phyloP scores from a whole-genome alignment of 2,329 filamentous ascomycete species.

The Fusarium compactum region DNA sequence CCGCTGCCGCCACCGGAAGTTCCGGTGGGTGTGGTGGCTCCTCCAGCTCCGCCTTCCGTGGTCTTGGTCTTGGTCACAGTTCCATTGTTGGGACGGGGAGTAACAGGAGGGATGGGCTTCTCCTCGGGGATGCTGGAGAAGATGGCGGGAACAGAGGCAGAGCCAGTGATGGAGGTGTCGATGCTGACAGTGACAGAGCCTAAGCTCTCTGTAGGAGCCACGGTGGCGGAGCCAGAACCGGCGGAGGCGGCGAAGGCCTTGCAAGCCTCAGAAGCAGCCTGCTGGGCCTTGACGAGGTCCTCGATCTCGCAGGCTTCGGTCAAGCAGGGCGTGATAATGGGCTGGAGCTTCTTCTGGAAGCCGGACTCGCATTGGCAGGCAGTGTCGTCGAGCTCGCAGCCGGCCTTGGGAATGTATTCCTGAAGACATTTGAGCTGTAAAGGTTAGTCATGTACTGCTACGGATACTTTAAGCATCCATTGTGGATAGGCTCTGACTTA shows the following conservation, averaged over 20 bases:
- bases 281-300: conserved; percentile 51
- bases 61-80: conserved; percentile 15
- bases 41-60: not conserved
- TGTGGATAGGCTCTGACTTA: conserved; percentile 48
- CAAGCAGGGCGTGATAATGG: conserved; percentile 50
- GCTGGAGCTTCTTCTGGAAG: conserved; percentile 50
- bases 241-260: conserved; percentile 38
- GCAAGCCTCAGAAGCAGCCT: conserved; percentile 50
- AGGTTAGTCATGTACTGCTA: conserved; percentile 1
- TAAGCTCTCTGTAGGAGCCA: conserved; percentile 6
- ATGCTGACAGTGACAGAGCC: conserved; percentile 26
- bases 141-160: conserved; percentile 29
- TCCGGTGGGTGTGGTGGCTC: conserved; percentile 13
- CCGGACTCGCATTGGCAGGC: conserved; percentile 55
- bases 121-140: conserved; percentile 29
- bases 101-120: conserved; percentile 16
- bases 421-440: conserved; percentile 52
- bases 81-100: conserved; percentile 27
- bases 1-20: conserved; percentile 19
- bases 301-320: conserved; percentile 50
- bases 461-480: not conserved
- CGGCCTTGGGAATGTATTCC: conserved; percentile 51
- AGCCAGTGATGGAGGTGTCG: conserved; percentile 31
- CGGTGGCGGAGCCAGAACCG: conserved; percentile 15
- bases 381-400: conserved; percentile 54